Evolutionary conservation across 2,329 filamentous ascomycete genomes (phyloP), one percentile per base, ranked within the genome.

Genomic region (Aureobasidium vineae): DNA sequence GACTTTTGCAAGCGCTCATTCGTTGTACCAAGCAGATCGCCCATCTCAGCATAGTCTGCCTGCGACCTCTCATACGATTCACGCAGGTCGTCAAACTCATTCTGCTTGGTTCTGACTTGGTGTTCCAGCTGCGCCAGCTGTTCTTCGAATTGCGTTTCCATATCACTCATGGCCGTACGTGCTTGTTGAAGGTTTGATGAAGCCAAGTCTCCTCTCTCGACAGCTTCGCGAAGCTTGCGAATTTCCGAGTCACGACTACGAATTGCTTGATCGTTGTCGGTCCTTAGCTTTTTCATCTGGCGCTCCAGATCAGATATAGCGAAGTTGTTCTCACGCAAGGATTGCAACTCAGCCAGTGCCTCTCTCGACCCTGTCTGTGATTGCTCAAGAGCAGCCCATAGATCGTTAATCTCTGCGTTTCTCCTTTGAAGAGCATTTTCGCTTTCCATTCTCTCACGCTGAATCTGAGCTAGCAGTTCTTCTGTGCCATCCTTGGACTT

Each of bases 401-500:
- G 38, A 36, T 64, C 61, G 26, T 64, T 64, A 8, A 64, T 64
- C 49, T 64, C 61, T 26, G 61, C 61, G n/a, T 64, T 54, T 54
- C 49, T 53, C 2, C 61, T 41, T 8, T 49, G 41, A 1, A 54
- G 38, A 31, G 61, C 49, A 13, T 45, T n/a, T 13, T 64, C 61
- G 28, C 38, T 43, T 49, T 64, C 61, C 36, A 5, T 13, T 45
- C 61, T 53, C 26, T 64, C 61, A 2, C 40, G 47, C 15, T 54
- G 23, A 13, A 64, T 53, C 5, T 64, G 61, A 21, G 61, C 61
- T 5, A 64, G 61, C 19, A 53, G n/a, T 54, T 64, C 49, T 45
- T 64, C 61, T 16, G 36, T 43, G 13, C 26, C 38, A 33, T 38
- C 43, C 11, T 41, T 43, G 19, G 38, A 41, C 38, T 53, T 63